Conservation (phyloP, 495 filamentous ascomycete species). For the Penicillium pulvis region DNA sequence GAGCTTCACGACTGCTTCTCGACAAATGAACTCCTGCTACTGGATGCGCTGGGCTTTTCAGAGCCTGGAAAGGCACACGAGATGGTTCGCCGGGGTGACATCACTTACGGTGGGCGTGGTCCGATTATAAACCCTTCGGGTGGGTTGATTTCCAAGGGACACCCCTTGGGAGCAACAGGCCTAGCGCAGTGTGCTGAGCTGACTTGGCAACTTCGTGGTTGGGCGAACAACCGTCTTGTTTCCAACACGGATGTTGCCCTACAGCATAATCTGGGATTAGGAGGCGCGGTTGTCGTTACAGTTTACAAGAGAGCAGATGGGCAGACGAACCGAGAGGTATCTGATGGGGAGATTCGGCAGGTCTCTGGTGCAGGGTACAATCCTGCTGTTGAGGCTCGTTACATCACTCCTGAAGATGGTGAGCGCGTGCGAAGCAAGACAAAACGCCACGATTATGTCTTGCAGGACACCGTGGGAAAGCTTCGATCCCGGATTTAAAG, state of each 20-base stretch:
- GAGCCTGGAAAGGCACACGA: slow-evolving; percentile 84
- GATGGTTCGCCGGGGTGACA: slow-evolving; percentile 83
- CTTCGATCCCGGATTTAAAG: slow-evolving; percentile 23
- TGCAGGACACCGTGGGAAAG: slow-evolving; percentile 25
- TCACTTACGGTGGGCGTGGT: slow-evolving; percentile 80
- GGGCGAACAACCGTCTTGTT: slow-evolving; percentile 86
- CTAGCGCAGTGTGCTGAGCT: slow-evolving; percentile 92
- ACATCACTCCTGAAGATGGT: slow-evolving; percentile 25
- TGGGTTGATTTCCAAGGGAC: slow-evolving; percentile 90
- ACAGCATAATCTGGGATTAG: slow-evolving; percentile 85
- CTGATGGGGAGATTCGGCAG: slow-evolving; percentile 52
- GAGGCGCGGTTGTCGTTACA: slow-evolving; percentile 82
- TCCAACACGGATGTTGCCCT: slow-evolving; percentile 64
- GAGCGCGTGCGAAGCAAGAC: slow-evolving; percentile 29
- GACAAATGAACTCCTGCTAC: slow-evolving; percentile 82
- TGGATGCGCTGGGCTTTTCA: slow-evolving; percentile 80
- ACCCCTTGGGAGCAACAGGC: slow-evolving; percentile 88
- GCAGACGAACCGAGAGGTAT: slow-evolving; percentile 45
- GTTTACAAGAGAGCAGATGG: slow-evolving; percentile 77
- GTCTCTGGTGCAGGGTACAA: slow-evolving; percentile 73
- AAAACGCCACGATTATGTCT: slow-evolving; percentile 24
- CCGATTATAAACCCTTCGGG: slow-evolving; percentile 87
- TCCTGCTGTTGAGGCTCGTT: slow-evolving; percentile 69
- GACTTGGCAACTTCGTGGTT: slow-evolving; percentile 91
- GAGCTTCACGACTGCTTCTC: slow-evolving; percentile 97